phyloP scores from a whole-genome alignment of 2,329 filamentous ascomycete species.

The Beauveria asiatica region DNA sequence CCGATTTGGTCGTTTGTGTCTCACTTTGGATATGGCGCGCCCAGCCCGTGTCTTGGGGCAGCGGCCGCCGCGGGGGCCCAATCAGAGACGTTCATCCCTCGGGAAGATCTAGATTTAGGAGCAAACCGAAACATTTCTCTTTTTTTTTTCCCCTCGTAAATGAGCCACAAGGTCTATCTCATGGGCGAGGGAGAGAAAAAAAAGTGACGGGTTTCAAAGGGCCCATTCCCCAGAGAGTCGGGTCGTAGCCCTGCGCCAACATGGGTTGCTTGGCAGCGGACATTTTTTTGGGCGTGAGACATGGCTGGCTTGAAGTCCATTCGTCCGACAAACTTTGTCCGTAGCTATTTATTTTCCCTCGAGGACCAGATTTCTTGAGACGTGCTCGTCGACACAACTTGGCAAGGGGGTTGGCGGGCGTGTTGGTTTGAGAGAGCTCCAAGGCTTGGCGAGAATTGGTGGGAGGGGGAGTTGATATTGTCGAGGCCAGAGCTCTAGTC shows the following conservation, averaged over 20 bases:
- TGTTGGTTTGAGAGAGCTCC: background rate
- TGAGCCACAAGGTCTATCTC: too few relatives aligned
- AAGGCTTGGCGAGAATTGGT: background rate
- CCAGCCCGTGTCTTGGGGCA: background rate
- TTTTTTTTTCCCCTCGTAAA: too few relatives aligned
- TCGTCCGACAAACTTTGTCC: background rate
- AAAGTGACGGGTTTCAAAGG: too few relatives aligned
- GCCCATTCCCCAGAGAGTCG: background rate
- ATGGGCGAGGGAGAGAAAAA: too few relatives aligned
- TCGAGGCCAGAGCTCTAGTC: background rate
- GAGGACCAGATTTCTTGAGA: background rate
- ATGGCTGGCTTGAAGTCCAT: background rate
- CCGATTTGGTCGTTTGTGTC: conserved; percentile 1
- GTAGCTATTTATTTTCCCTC: background rate
- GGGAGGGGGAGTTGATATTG: background rate
- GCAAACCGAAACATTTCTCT: too few relatives aligned
- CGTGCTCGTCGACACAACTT: background rate
- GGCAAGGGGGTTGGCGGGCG: background rate
- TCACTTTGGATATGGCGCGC: background rate
- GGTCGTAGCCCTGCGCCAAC: background rate
- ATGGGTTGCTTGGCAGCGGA: background rate
- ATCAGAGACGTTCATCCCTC: background rate
- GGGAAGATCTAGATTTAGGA: background rate
- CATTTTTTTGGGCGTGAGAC: background rate
- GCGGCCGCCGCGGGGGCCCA: background rate